These are phyloP conservation scores for Melastoma candidum DNA, from an alignment of 441 rosid genomes.

Conservation along the genomic window DNA sequence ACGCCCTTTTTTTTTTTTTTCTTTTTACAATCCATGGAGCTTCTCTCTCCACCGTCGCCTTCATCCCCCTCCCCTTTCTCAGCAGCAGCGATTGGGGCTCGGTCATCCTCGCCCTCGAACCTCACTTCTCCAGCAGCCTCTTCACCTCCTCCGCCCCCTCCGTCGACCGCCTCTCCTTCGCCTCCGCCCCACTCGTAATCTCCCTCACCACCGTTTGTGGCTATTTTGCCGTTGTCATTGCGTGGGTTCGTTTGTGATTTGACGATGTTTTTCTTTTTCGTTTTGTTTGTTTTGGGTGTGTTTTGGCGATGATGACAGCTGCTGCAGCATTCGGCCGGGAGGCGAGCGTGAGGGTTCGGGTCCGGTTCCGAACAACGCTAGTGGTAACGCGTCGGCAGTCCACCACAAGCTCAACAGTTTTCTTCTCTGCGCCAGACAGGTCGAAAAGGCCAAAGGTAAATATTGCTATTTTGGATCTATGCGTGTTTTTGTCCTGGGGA, in stretches of 20 bases:
- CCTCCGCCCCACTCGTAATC: slow-evolving; percentile 68
- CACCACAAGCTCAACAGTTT: slow-evolving; percentile 24
- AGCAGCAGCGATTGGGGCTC: slow-evolving; percentile 27
- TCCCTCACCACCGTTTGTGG: too few relatives aligned
- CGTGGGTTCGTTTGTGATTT: too few relatives aligned
- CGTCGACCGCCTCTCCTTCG: slow-evolving; percentile 81
- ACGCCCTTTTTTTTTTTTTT: background rate
- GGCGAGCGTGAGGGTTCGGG: slow-evolving; percentile 50
- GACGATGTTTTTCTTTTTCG: background rate
- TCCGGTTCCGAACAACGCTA: slow-evolving; percentile 37
- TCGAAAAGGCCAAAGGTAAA: slow-evolving; percentile 58
- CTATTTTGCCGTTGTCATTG: too few relatives aligned
- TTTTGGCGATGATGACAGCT: background rate
- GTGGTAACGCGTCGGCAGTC: slow-evolving; percentile 43
- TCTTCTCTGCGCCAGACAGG: slow-evolving; percentile 39
- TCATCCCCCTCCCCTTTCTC: too few relatives aligned
- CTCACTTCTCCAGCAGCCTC: slow-evolving; percentile 48
- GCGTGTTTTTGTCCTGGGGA: too few relatives aligned
- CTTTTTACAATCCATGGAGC: background rate
- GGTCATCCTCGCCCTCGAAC: slow-evolving; percentile 62
- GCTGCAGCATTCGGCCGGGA: slow-evolving; percentile 56
- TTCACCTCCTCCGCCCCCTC: slow-evolving; percentile 89
- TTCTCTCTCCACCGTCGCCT: background rate
- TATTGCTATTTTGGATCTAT: too few relatives aligned
- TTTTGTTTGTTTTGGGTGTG: background rate